A percentile compares a stretch with the other conserved stretches of the same genome.
Conservation (phyloP, 345 rosid species). For the Corchorus olitorius region DNA sequence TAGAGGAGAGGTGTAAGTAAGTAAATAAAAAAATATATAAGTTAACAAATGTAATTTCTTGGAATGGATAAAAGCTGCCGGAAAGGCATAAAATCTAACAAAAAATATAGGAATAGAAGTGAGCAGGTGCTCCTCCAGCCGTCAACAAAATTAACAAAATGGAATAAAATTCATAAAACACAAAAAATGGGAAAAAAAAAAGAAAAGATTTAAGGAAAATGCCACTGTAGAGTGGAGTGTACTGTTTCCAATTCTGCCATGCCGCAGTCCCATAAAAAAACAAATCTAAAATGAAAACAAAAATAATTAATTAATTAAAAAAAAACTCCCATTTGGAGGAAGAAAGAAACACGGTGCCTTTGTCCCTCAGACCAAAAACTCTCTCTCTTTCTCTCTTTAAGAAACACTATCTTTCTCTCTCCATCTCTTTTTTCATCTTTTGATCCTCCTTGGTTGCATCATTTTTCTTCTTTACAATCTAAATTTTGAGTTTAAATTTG, state of each 20-base stretch:
- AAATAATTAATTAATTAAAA: neutral
- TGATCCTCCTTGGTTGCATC: slow-evolving; percentile 3
- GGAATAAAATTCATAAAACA: neutral
- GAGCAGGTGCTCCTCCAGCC: neutral
- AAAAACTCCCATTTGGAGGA: slow-evolving; percentile 19
- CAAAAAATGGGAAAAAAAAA: neutral
- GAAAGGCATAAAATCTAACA: neutral
- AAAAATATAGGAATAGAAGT: neutral
- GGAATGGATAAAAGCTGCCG: neutral
- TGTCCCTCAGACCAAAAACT: slow-evolving; percentile 25
- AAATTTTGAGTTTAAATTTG: neutral
- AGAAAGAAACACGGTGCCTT: slow-evolving; percentile 30
- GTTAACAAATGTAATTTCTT: neutral
- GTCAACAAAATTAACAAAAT: neutral
- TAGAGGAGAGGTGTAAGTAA: neutral
- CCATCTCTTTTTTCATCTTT: slow-evolving; percentile 13
- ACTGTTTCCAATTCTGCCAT: too few species aligned
- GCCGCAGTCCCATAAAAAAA: neutral
- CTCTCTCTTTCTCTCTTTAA: slow-evolving; percentile 12
- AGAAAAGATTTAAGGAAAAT: neutral
- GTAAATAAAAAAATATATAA: neutral
- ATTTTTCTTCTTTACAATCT: slow-evolving; percentile 1
- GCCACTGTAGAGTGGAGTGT: neutral
- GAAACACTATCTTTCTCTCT: neutral
- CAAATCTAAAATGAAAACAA: neutral